phyloP scores from a whole-genome alignment of 2,329 filamentous ascomycete species.

The Beauveria asiatica region DNA sequence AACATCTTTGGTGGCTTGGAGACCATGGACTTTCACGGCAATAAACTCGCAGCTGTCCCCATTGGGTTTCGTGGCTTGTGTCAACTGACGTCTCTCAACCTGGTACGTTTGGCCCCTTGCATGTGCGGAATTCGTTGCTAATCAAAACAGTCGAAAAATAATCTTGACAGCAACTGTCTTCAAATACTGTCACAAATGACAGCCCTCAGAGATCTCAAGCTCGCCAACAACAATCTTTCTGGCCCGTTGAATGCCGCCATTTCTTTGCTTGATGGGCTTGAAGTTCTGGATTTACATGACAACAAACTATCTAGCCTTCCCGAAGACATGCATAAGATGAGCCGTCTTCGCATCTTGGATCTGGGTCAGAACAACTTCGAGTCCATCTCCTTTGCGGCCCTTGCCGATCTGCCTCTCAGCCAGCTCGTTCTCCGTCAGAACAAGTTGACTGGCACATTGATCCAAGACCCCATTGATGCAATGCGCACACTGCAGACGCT shows the following conservation, averaged over 20 bases:
- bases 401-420: slow-evolving; percentile 60
- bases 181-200: slow-evolving; percentile 66
- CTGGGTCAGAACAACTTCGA: slow-evolving; percentile 71
- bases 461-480: slow-evolving; percentile 50
- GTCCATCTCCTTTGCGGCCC: slow-evolving; percentile 58
- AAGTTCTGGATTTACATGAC: slow-evolving; percentile 70
- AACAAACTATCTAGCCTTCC: slow-evolving; percentile 73
- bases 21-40: slow-evolving; percentile 77
- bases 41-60: slow-evolving; percentile 64
- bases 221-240: slow-evolving; percentile 68
- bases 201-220: slow-evolving; percentile 67
- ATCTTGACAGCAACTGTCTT: slow-evolving; percentile 62
- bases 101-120: slow-evolving; percentile 27
- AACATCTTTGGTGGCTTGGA: slow-evolving; percentile 79
- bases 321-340: slow-evolving; percentile 55
- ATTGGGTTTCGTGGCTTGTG: slow-evolving; percentile 65
- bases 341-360: slow-evolving; percentile 66
- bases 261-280: slow-evolving; percentile 57
- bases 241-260: slow-evolving; percentile 60
- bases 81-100: slow-evolving; percentile 69
- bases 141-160: slow-evolving; percentile 55
- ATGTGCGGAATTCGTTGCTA: not conserved
- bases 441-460: slow-evolving; percentile 62
- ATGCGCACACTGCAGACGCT: slow-evolving; percentile 63
- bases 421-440: slow-evolving; percentile 74